Percentiles rank a stretch among this genome's conserved stretches.
Conservation (phyloP, 768 basidiomycete species). For the Amanita exitialis region DNA sequence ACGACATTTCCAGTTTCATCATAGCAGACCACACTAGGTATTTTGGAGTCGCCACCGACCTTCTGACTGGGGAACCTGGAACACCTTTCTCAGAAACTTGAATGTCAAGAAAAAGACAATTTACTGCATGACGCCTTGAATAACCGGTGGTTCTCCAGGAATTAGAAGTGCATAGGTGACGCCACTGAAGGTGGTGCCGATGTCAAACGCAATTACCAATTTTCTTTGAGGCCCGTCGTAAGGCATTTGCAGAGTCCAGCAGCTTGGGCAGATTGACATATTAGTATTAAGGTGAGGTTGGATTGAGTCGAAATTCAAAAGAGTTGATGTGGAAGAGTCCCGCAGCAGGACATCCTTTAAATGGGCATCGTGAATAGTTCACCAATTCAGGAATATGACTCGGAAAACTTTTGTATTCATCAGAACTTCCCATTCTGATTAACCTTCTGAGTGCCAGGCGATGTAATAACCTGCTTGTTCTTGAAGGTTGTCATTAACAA, state of each 20-base stretch:
- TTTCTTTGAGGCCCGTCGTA: constrained; percentile 29
- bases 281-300: not conserved
- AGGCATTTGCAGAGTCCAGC: constrained; percentile 15
- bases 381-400: too few species aligned
- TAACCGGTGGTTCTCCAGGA: constrained; percentile 20
- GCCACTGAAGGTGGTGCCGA: constrained; percentile 42
- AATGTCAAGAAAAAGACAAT: constrained; percentile 1
- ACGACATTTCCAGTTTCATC: not conserved
- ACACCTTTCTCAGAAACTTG: not conserved
- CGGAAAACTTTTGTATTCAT: too few species aligned
- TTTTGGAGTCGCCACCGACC: constrained; percentile 1
- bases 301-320: not conserved
- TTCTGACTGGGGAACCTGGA: not conserved
- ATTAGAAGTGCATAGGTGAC: constrained; percentile 23
- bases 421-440: too few species aligned
- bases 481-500: not conserved
- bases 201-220: constrained; percentile 39
- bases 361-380: too few species aligned
- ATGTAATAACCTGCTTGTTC: not conserved
- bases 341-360: too few species aligned
- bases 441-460: too few species aligned
- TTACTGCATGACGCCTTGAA: constrained; percentile 27
- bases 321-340: not conserved
- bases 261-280: constrained; percentile 8
- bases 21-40: constrained; percentile 6